Percentiles rank a stretch among this genome's conserved stretches.
phyloP scores from a whole-genome alignment of 768 basidiomycete species.

The Podaxis sp. region DNA sequence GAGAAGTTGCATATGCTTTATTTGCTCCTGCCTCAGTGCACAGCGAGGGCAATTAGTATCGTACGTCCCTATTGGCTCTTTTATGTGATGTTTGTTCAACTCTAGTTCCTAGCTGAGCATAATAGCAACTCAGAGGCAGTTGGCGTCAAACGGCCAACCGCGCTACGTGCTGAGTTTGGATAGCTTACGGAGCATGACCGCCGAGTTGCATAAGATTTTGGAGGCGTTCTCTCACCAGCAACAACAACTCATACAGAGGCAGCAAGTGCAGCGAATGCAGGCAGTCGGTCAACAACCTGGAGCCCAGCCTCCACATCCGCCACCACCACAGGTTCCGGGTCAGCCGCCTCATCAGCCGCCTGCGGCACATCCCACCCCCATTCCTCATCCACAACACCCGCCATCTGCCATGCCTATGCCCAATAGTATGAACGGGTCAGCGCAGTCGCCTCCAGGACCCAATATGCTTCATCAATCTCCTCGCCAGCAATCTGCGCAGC shows the following conservation, averaged over 20 bases:
- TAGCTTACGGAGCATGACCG: constrained; percentile 43
- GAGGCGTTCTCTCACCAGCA: constrained; percentile 25
- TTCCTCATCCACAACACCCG: constrained; percentile 9
- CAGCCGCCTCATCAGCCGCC: constrained; percentile 13
- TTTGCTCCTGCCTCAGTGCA: constrained; percentile 41
- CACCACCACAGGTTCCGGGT: constrained; percentile 10
- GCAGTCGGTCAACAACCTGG: constrained; percentile 16
- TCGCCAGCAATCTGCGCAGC: constrained; percentile 13
- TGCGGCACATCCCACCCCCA: background rate
- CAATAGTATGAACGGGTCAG: constrained; percentile 16
- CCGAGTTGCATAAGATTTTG: constrained; percentile 44
- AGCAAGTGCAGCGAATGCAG: constrained; percentile 16
- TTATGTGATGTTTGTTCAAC: constrained; percentile 5
- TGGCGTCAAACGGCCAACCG: constrained; percentile 37
- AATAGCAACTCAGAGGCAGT: constrained; percentile 42
- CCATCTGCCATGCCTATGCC: constrained; percentile 9
- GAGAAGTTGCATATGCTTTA: constrained; percentile 46
- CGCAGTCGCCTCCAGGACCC: constrained; percentile 14
- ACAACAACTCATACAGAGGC: constrained; percentile 18
- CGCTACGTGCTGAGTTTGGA: constrained; percentile 41
- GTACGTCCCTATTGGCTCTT: constrained; percentile 37
- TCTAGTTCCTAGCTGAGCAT: constrained; percentile 37
- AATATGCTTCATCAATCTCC: constrained; percentile 10
- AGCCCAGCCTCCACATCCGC: constrained; percentile 12
- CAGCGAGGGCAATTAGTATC: constrained; percentile 53